These are phyloP conservation scores for Venturia nashicola DNA, from an alignment of 2,329 filamentous ascomycete species.

Conservation along the genomic window DNA sequence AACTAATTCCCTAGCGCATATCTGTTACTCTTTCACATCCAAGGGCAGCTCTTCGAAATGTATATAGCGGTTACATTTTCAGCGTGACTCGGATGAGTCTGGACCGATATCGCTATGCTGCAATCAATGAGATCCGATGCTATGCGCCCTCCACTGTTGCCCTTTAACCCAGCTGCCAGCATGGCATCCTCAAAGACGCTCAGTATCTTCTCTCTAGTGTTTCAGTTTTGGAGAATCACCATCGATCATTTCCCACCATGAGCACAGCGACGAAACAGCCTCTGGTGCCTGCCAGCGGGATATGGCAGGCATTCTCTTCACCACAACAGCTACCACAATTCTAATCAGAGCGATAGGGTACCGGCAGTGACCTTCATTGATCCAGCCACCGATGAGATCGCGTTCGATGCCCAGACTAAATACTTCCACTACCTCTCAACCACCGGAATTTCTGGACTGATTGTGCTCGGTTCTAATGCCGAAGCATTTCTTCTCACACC, in stretches of 20 bases:
- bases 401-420: slow-evolving; percentile 28
- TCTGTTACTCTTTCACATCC: not conserved
- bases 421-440: slow-evolving; percentile 33
- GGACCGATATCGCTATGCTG: not conserved
- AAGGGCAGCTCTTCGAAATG: not conserved
- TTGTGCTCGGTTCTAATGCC: slow-evolving; percentile 35
- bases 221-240: not conserved
- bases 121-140: not conserved
- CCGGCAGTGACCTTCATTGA: slow-evolving; percentile 36
- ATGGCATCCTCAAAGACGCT: not conserved
- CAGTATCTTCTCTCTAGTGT: too few relatives aligned
- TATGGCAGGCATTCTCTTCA: not conserved
- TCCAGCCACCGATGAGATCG: slow-evolving; percentile 25
- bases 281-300: not conserved
- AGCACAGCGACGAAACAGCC: not conserved
- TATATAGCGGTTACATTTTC: too few relatives aligned
- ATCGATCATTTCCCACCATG: not conserved
- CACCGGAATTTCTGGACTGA: slow-evolving; percentile 31
- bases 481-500: slow-evolving; percentile 34
- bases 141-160: not conserved
- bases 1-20: not conserved
- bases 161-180: not conserved
- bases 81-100: not conserved
- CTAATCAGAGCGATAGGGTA: not conserved
- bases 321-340: not conserved